phyloP scores from a whole-genome alignment of 768 basidiomycete species.

The Tylopilus sp. region DNA sequence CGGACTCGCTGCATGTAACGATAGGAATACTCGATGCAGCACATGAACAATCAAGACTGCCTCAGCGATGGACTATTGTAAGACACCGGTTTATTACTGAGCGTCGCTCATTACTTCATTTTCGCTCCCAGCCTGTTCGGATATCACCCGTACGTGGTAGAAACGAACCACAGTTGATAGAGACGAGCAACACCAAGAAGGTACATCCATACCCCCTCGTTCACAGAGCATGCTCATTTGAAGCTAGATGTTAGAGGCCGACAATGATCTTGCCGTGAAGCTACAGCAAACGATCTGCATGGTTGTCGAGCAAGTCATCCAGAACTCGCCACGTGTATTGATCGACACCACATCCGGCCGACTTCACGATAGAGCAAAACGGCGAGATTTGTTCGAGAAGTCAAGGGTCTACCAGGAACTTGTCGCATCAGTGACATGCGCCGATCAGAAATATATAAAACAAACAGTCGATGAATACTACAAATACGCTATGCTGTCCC shows the following conservation, averaged over 20 bases:
- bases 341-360: background rate
- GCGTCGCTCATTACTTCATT: background rate
- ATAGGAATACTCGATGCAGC: background rate
- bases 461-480: background rate
- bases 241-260: background rate
- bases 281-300: background rate
- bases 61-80: background rate
- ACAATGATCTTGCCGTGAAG: background rate
- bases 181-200: background rate
- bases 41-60: background rate
- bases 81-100: background rate
- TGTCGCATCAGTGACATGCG: background rate
- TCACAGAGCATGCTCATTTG: background rate
- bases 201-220: background rate
- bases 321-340: background rate
- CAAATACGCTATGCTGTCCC: background rate
- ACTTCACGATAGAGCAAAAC: background rate
- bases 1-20: background rate
- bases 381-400: background rate
- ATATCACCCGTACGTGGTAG: background rate
- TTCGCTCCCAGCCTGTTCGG: background rate
- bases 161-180: background rate
- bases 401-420: background rate
- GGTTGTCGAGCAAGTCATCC: background rate
- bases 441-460: background rate